Base-by-base conservation (phyloP, 2,329 filamentous ascomycete genomes). In the Xylaria sp. region DNA sequence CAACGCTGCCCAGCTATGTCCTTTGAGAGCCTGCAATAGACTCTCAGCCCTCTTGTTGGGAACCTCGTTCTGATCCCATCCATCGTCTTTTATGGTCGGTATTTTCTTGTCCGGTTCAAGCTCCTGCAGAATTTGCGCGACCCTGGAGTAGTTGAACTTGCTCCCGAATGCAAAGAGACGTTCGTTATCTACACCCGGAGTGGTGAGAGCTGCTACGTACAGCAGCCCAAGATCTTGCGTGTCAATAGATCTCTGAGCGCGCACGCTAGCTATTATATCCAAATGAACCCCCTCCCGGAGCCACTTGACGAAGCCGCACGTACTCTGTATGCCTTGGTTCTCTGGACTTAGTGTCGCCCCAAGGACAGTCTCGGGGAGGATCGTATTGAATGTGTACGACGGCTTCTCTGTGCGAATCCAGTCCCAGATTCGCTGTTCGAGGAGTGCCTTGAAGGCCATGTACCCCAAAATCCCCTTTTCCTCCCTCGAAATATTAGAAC, bases 351-450 rank as follows among this genome's bases (percentile, higher is more conserved):
- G 67, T 42, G 71, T 75, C 29, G 72, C 65, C 1, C 77, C 77
- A 7, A 79, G 67, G 39, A 77, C 75, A 0, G 74, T 76, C 15
- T 74, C 73, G 39, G 75, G 71, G n/a, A 79, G 68, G 53, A 79
- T 59, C 6, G 75, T 68, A 51, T 79, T 79, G 65, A 79, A 78
- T 25, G 68, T 58, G 61, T 74, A 79, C 1, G 45, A 22, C 0
- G 77, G 77, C 59, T 74, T 74, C 57, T 75, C 73, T 2, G 36
- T 42, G 27, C 67, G 65, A 2, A 79, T 69, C 76, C 77, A 79
- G 3, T 76, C 73, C 78, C 78, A 79, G 38, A 76, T 63, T 0
- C 65, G 67, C 58, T 75, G 70, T 68, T 80, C 78, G 3, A 77
- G 69, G 1, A 76, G 58, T 9, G 74, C 71, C 65, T 77, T 79